These are phyloP conservation scores for Colletotrichum scovillei DNA, from an alignment of 2,329 filamentous ascomycete species.

Conservation along the genomic window DNA sequence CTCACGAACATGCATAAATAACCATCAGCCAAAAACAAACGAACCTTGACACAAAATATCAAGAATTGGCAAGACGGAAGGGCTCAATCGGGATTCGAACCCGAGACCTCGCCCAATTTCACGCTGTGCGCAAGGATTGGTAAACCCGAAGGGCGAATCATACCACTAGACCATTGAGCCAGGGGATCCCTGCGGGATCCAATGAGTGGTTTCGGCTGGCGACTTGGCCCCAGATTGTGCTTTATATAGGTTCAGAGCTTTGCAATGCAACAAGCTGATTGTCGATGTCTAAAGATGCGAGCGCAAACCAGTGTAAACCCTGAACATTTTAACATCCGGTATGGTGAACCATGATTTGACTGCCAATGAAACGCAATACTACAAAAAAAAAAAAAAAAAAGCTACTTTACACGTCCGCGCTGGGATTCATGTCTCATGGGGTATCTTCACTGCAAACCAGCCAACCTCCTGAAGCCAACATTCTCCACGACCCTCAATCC, in stretches of 20 bases:
- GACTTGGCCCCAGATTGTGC: accelerated
- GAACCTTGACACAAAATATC: neutral
- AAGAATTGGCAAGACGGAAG: neutral
- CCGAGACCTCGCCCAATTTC: constrained; percentile 32
- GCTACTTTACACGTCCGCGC: neutral
- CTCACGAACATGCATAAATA: too few relatives aligned
- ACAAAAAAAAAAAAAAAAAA: neutral
- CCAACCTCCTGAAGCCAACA: constrained; percentile 46
- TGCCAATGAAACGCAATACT: neutral
- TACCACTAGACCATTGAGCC: constrained; percentile 35
- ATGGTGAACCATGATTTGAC: neutral
- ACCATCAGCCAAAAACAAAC: too few relatives aligned
- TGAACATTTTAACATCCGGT: neutral
- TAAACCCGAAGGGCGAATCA: constrained; percentile 33
- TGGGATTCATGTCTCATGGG: neutral
- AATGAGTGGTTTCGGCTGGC: neutral
- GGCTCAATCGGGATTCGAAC: constrained; percentile 34
- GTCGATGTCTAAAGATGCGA: too few relatives aligned
- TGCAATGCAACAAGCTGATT: too few relatives aligned
- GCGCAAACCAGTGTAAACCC: neutral
- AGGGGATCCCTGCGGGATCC: neutral
- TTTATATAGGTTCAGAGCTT: accelerated
- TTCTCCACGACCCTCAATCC: constrained; percentile 51
- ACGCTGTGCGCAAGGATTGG: constrained; percentile 17
- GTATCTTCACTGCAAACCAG: constrained; percentile 38